Base-by-base conservation (phyloP, 2,329 filamentous ascomycete species). In the Paecilomyces fulvus region DNA sequence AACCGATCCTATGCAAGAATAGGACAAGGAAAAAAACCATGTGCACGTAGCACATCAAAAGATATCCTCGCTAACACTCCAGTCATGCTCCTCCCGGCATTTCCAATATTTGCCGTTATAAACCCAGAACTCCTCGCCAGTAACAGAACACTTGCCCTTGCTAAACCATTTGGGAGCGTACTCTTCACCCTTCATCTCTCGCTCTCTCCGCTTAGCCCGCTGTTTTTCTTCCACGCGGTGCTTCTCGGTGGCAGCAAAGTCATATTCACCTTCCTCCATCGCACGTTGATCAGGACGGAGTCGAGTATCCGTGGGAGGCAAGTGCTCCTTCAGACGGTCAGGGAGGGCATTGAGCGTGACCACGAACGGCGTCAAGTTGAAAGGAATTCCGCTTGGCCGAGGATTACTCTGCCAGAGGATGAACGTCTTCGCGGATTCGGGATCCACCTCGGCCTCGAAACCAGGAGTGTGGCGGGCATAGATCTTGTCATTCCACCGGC, bases 221-320 rank as follows among this genome's bases (percentile, higher is more conserved):
- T 99, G 94, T 61, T 86, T 91, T 76, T 96, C 89, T 73, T 99
- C 94, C 0, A 99, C 83, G 1, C 94, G 82, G 67, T 92, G 94
- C 83, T 99, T 99, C 78, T 99, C 94, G 4, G 83, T 83, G 0
- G 92, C 94, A 1, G 94, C 94, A 58, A 94, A 80, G 67, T 97
- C 92, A 68, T 99, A 99, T 73, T 92, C 84, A n/a, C 92, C 94
- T 59, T 97, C 92, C 71, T 99, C 94, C 94, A 99, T 99, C 1
- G 94, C 94, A 10, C 94, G 83, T 76, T 99, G 94, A 72, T 99
- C 94, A 0, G 94, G 92, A 30, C 94, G 82, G 30, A 96, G 79
- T n/a, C 94, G 82, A 1, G 92, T 95, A 71, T 99, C 94, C 0
- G 94, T 99, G 0, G 94, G 94, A 37, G 94, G 89, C 14, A 99